Evolutionary conservation across 2,329 filamentous ascomycete species (phyloP).

Genomic region (Diplodia scrobiculata): DNA sequence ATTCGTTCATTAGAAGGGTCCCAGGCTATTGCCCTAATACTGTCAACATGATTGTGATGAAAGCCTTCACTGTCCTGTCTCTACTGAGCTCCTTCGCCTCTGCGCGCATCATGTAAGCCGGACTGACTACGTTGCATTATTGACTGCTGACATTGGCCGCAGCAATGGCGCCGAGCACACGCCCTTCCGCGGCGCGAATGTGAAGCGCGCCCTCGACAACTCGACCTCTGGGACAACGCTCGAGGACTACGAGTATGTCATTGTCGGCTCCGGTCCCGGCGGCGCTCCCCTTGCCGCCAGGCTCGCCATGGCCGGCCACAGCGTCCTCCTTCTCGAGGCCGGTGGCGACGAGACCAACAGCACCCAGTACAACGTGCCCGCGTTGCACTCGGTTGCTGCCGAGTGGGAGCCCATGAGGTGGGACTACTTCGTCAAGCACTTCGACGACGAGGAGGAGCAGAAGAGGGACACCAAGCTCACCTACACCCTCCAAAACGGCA

Average conservation of each 20-base stretch:
- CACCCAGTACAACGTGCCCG: slow-evolving; percentile 55
- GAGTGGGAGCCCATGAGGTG: slow-evolving; percentile 61
- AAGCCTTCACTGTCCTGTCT: slow-evolving; percentile 30
- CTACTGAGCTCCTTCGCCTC: slow-evolving; percentile 29
- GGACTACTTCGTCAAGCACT: slow-evolving; percentile 67
- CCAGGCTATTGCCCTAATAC: slow-evolving; percentile 3
- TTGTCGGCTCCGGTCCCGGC: slow-evolving; percentile 63
- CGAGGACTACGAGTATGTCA: slow-evolving; percentile 60
- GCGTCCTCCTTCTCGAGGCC: slow-evolving; percentile 63
- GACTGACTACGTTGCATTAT: background rate
- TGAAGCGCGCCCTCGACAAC: slow-evolving; percentile 33
- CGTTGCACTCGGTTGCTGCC: slow-evolving; percentile 56
- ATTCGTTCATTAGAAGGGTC: slow-evolving; percentile 23
- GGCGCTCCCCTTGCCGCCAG: slow-evolving; percentile 62
- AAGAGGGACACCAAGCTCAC: slow-evolving; percentile 62
- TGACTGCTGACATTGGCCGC: slow-evolving; percentile 8
- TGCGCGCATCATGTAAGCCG: slow-evolving; percentile 32
- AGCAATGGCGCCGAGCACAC: slow-evolving; percentile 36
- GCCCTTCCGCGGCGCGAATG: slow-evolving; percentile 32
- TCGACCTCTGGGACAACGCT: slow-evolving; percentile 28
- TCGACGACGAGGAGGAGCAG: slow-evolving; percentile 57
- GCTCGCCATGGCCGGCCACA: slow-evolving; percentile 62
- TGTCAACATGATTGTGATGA: slow-evolving; percentile 30
- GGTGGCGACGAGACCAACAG: slow-evolving; percentile 59
- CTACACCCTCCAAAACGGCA: slow-evolving; percentile 56